These are phyloP conservation scores for Phytophthora brassicae DNA, from an alignment of 352 stramenopile genomes.

Conservation along the genomic window DNA sequence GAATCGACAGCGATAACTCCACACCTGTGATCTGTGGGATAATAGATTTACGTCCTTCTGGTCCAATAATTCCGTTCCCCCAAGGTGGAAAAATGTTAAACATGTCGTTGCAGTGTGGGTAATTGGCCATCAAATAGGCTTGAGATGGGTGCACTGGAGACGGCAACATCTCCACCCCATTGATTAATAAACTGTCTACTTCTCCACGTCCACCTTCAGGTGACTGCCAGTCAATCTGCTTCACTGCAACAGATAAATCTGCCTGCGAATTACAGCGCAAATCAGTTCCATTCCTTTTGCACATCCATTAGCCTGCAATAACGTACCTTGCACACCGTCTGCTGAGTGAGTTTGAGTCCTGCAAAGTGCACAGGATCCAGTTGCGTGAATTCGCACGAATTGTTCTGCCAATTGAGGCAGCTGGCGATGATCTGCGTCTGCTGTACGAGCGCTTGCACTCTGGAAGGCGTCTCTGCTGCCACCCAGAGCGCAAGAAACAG, in stretches of 20 bases:
- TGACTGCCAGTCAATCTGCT: slow-evolving; percentile 83
- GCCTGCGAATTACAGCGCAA: slow-evolving; percentile 56
- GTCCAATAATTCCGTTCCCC: slow-evolving; percentile 72
- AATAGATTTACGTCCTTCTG: slow-evolving; percentile 63
- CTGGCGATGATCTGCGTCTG: slow-evolving; percentile 64
- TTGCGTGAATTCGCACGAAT: slow-evolving; percentile 51
- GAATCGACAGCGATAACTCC: slow-evolving; percentile 47
- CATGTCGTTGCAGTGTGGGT: slow-evolving; percentile 86
- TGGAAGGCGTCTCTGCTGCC: neutral
- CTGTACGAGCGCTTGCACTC: slow-evolving; percentile 42
- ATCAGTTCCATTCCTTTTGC: neutral
- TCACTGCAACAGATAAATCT: slow-evolving; percentile 71
- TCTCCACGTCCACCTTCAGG: slow-evolving; percentile 47
- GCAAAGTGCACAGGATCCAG: slow-evolving; percentile 52
- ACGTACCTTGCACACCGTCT: slow-evolving; percentile 76
- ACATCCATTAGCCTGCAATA: neutral
- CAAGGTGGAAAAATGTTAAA: slow-evolving; percentile 81
- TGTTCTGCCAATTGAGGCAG: slow-evolving; percentile 54
- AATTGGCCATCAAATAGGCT: slow-evolving; percentile 67
- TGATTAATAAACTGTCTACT: slow-evolving; percentile 66
- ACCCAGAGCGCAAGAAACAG: slow-evolving; percentile 5
- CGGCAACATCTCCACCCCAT: slow-evolving; percentile 59
- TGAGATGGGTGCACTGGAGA: slow-evolving; percentile 59
- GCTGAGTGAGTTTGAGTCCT: slow-evolving; percentile 44
- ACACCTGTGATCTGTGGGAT: slow-evolving; percentile 49